Base-by-base conservation (phyloP, 2,329 filamentous ascomycete genomes). In the Monosporascus sp. region DNA sequence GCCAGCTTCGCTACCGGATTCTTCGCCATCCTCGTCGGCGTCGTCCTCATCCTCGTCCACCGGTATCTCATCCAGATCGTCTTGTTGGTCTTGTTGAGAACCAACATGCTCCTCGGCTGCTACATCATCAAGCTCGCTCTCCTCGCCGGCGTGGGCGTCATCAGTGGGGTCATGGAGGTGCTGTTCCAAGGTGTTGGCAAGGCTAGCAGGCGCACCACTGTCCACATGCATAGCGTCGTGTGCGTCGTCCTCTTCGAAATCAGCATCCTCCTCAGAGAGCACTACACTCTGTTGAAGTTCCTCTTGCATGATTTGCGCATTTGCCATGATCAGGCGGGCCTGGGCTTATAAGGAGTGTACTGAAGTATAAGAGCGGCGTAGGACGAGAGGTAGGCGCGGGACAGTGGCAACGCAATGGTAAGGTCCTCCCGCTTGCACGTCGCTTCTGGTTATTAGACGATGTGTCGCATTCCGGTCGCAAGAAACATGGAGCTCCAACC, bases 251-350 rank as follows among this genome's bases (percentile, higher is more conserved):
- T 76, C 74, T 48, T 72, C 74, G 52, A 65, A 64, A 28, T 70
- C 71, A 48, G 66, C 68, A 46, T 73, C 70, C 26, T 75, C 76
- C 53, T 79, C 78, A 6, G 78, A 79, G 52, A 77, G 71, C 59
- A 78, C 70, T 44, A 75, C 76, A 65, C 78, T 81, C 61, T 80
- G 78, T 62, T 82, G 80, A 53, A 81, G 72, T 65, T 82, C 78
- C 55, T 84, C 79, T 64, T 82, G 76, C 70, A 80, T 81, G 49
- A 76, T 71, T 62, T 80, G 79, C 52, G 76, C 73, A 61, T 74
- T 80, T 50, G 75, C 68, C 77, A 81, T 81, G 47, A 59, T 69
- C 60, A 4, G 20, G 31, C 31, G 11, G 38, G n/a, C 24, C 37
- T 31, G 18, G 18, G 49, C 14, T n/a, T 18, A 43, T 31, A 18